Evolutionary conservation across 352 stramenopile genomes (phyloP).

Genomic region (Globisporangium camurandrum): DNA sequence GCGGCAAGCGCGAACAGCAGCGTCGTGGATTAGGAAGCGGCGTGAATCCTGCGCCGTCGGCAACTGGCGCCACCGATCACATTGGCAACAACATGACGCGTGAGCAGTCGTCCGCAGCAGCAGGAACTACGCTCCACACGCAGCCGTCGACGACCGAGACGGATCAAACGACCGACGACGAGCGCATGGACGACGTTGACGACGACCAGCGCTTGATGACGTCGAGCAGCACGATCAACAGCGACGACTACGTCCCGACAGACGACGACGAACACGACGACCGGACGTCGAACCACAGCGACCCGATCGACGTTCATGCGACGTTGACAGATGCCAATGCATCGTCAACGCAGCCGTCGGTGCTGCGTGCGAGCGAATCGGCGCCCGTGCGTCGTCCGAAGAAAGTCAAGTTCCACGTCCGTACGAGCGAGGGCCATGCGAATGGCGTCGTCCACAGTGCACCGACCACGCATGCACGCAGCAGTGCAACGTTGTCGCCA

Average conservation of each 20-base stretch:
- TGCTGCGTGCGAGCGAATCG: slow-evolving; percentile 2
- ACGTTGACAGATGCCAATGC: neutral
- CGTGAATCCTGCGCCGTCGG: neutral
- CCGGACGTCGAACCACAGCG: neutral
- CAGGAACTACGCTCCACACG: too few relatives aligned
- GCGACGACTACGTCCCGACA: neutral
- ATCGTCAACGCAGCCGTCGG: slow-evolving; percentile 1
- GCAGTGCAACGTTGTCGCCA: slow-evolving; percentile 9
- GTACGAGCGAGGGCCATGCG: neutral
- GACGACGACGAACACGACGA: slow-evolving; percentile 1
- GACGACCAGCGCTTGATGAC: neutral
- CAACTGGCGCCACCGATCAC: neutral
- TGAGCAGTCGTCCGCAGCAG: slow-evolving; percentile 5
- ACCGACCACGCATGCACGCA: neutral
- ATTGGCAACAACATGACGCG: slow-evolving; percentile 15
- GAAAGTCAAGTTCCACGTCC: slow-evolving; percentile 9
- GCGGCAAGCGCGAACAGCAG: neutral
- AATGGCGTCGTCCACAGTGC: slow-evolving; percentile 3
- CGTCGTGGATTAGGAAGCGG: neutral
- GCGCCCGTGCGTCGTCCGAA: slow-evolving; percentile 3
- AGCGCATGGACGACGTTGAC: slow-evolving; percentile 17
- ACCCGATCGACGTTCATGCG: neutral
- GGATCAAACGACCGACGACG: slow-evolving; percentile 16
- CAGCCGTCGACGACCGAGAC: slow-evolving; percentile 23
- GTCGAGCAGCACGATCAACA: neutral